Conservation (phyloP, 495 filamentous ascomycete genomes). For the Talaromyces nanjingensis region DNA sequence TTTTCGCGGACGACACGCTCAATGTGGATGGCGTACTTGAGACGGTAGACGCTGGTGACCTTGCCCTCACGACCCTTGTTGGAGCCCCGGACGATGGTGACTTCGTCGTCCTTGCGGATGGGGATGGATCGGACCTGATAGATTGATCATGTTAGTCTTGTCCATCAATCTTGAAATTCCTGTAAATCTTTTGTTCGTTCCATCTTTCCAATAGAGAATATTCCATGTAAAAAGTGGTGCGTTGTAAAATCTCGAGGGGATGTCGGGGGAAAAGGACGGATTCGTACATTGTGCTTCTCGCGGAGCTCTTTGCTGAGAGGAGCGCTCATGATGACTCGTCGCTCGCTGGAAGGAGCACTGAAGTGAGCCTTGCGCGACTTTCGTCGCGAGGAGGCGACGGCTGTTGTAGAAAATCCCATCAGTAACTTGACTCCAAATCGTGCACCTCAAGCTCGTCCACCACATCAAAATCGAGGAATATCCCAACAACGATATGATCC, state of each 20-base stretch:
- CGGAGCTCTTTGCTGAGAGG: slow-evolving; percentile 91
- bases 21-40: slow-evolving; percentile 90
- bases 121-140: slow-evolving; percentile 87
- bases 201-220: neutral
- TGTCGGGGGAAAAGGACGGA: neutral
- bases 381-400: slow-evolving; percentile 75
- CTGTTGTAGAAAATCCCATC: slow-evolving; percentile 28
- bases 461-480: slow-evolving; percentile 47
- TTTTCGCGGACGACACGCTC: slow-evolving; percentile 93
- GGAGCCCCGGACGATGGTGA: slow-evolving; percentile 75
- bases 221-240: neutral
- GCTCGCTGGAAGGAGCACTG: slow-evolving; percentile 80
- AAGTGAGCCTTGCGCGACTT: slow-evolving; percentile 99
- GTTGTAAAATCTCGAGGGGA: neutral
- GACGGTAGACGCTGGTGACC: slow-evolving; percentile 92
- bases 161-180: neutral
- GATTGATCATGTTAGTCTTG: neutral
- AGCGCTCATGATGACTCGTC: slow-evolving; percentile 89
- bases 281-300: slow-evolving; percentile 83
- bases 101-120: slow-evolving; percentile 97
- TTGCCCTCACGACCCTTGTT: slow-evolving; percentile 96
- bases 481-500: neutral
- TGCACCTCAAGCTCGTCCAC: neutral
- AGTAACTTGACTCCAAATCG: slow-evolving; percentile 1
- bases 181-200: neutral